Evolutionary conservation across 495 filamentous ascomycete species (phyloP).

Genomic region (Amorphotheca resinae): DNA sequence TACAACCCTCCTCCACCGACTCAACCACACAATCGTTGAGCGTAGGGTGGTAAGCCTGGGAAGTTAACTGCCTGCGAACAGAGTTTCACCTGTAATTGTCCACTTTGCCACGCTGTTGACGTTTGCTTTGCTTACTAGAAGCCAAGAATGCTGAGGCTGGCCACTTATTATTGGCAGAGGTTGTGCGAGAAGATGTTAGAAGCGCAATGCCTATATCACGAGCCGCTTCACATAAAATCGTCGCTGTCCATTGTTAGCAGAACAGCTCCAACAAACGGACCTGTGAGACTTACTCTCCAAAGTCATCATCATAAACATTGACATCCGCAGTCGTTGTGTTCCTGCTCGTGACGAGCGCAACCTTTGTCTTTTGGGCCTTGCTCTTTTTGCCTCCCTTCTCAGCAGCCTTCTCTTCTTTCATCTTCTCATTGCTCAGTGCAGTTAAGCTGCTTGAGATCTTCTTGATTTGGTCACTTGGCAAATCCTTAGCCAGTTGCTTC

Average conservation of each 20-base stretch:
- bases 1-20: not conserved
- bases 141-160: not conserved
- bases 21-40: not conserved
- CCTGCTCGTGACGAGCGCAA: conserved; percentile 57
- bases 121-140: not conserved
- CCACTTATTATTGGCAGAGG: conserved; percentile 4
- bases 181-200: conserved; percentile 1
- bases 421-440: conserved; percentile 87
- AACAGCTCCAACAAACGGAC: conserved; percentile 4
- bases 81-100: not conserved
- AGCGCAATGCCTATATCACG: conserved; percentile 5
- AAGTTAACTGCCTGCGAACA: not conserved
- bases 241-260: conserved; percentile 26
- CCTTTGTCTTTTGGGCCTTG: conserved; percentile 91
- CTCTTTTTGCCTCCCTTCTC: conserved; percentile 95
- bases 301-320: conserved; percentile 60
- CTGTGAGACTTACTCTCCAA: conserved; percentile 53
- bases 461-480: conserved; percentile 86
- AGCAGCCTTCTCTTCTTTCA: conserved; percentile 93
- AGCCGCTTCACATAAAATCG: conserved; percentile 50
- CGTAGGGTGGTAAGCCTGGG: not conserved
- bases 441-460: conserved; percentile 80
- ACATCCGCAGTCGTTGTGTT: conserved; percentile 56
- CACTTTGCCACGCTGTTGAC: not conserved
- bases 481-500: conserved; percentile 76